Evolutionary conservation across 2,329 filamentous ascomycete species (phyloP).

Genomic region (Fusarium foetens): DNA sequence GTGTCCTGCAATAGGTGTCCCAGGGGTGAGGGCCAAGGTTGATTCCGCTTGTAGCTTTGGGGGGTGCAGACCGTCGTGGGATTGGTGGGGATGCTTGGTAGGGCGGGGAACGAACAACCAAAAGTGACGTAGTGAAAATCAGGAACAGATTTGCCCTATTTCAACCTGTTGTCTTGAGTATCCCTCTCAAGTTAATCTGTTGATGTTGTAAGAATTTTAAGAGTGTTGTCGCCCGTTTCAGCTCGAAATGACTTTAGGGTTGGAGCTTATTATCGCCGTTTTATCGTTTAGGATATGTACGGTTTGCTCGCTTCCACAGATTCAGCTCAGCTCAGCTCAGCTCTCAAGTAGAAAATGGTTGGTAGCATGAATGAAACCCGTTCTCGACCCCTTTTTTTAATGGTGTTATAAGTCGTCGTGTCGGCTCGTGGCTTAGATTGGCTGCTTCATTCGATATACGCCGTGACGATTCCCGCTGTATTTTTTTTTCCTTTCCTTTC

Average conservation of each 20-base stretch:
- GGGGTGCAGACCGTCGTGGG: background rate
- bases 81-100: slow-evolving; percentile 26
- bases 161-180: background rate
- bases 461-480: background rate
- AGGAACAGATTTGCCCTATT: slow-evolving; percentile 4
- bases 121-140: slow-evolving; percentile 31
- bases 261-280: background rate
- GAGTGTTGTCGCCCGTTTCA: background rate
- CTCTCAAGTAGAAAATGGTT: background rate
- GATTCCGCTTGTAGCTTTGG: background rate
- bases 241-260: background rate
- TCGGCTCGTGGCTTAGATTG: slow-evolving; percentile 6
- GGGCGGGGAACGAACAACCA: slow-evolving; percentile 19
- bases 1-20: slow-evolving; percentile 16
- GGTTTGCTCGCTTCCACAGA: background rate
- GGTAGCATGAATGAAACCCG: slow-evolving; percentile 20
- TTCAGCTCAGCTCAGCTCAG: slow-evolving; percentile 9
- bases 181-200: background rate
- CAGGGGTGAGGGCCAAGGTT: slow-evolving; percentile 11
- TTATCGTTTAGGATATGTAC: slow-evolving; percentile 7
- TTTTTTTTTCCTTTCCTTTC: background rate
- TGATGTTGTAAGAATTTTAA: background rate
- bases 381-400: slow-evolving; percentile 5
- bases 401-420: slow-evolving; percentile 4
- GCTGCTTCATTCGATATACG: slow-evolving; percentile 4